Percentiles rank a stretch among this genome's conserved stretches.
Conservation (phyloP, 2,329 filamentous ascomycete species). For the Domatiomyces globalis region DNA sequence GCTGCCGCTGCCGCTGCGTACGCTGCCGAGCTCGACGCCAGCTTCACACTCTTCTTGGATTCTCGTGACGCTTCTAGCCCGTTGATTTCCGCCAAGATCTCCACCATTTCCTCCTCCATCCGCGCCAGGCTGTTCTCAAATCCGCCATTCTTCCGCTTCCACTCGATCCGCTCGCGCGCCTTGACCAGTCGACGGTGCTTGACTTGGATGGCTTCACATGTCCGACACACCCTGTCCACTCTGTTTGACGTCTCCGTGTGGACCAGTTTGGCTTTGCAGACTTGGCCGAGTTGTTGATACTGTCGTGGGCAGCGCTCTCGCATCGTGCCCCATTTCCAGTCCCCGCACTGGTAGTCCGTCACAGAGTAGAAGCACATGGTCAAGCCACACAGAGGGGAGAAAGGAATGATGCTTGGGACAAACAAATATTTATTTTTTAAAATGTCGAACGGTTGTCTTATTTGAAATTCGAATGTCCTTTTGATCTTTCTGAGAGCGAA, state of each 20-base stretch:
- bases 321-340: conserved; percentile 19
- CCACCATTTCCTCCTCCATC: background rate
- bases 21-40: too few relatives aligned
- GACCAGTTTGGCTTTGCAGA: conserved; percentile 12
- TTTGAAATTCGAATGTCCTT: too few relatives aligned
- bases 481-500: too few relatives aligned
- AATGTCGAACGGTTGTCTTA: too few relatives aligned
- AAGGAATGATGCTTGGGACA: too few relatives aligned
- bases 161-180: conserved; percentile 10
- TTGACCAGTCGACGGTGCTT: conserved; percentile 12
- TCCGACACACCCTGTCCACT: conserved; percentile 8
- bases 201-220: conserved; percentile 13
- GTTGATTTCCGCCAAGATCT: conserved; percentile 2
- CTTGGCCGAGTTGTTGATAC: conserved; percentile 14
- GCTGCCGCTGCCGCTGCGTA: too few relatives aligned
- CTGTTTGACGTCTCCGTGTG: conserved; percentile 8
- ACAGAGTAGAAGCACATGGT: conserved; percentile 17
- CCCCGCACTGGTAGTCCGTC: conserved; percentile 13
- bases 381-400: too few relatives aligned
- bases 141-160: conserved; percentile 11
- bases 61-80: conserved; percentile 1
- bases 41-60: background rate
- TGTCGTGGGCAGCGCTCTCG: conserved; percentile 15
- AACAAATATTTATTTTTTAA: too few relatives aligned
- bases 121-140: conserved; percentile 3